Percentiles rank a stretch among this genome's conserved stretches.
These are phyloP conservation scores for Baorangia bicolor DNA, from an alignment of 768 basidiomycete species.

Conservation along the genomic window DNA sequence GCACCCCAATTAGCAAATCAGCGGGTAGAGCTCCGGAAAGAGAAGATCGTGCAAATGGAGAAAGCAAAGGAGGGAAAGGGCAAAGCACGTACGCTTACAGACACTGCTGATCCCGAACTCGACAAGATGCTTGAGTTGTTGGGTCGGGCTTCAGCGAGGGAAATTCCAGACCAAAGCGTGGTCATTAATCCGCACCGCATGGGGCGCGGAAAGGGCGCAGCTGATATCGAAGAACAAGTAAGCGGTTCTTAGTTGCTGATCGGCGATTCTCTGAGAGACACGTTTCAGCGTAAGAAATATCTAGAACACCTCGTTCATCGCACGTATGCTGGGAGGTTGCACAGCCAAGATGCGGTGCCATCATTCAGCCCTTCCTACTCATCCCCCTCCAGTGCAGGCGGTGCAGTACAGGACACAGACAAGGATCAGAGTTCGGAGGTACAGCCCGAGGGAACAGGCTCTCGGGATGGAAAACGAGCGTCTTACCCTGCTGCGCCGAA, in stretches of 20 bases:
- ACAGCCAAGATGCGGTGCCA: slow-evolving; percentile 72
- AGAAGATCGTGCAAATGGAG: slow-evolving; percentile 73
- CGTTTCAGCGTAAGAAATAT: slow-evolving; percentile 64
- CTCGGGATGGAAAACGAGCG: slow-evolving; percentile 20
- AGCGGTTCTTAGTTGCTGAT: slow-evolving; percentile 7
- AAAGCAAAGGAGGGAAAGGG: slow-evolving; percentile 56
- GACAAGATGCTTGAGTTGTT: slow-evolving; percentile 72
- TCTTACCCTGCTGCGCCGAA: slow-evolving; percentile 18
- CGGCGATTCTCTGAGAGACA: slow-evolving; percentile 6
- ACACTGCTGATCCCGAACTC: slow-evolving; percentile 44
- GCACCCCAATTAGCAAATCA: slow-evolving; percentile 91
- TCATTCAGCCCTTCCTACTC: slow-evolving; percentile 32
- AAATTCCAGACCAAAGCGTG: slow-evolving; percentile 68
- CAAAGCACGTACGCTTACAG: slow-evolving; percentile 44
- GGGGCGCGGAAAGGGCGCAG: slow-evolving; percentile 50
- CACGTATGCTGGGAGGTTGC: slow-evolving; percentile 70
- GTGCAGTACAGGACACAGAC: background rate
- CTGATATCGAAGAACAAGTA: slow-evolving; percentile 66
- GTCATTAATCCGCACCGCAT: slow-evolving; percentile 61
- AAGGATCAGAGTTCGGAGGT: background rate
- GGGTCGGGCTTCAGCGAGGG: slow-evolving; percentile 67
- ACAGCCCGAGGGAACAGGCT: slow-evolving; percentile 1
- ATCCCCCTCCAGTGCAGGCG: slow-evolving; percentile 24
- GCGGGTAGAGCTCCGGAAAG: slow-evolving; percentile 81
- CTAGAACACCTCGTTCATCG: slow-evolving; percentile 72